Conservation (phyloP, 2,329 filamentous ascomycete species). For the Amesomyces nigricolor region DNA sequence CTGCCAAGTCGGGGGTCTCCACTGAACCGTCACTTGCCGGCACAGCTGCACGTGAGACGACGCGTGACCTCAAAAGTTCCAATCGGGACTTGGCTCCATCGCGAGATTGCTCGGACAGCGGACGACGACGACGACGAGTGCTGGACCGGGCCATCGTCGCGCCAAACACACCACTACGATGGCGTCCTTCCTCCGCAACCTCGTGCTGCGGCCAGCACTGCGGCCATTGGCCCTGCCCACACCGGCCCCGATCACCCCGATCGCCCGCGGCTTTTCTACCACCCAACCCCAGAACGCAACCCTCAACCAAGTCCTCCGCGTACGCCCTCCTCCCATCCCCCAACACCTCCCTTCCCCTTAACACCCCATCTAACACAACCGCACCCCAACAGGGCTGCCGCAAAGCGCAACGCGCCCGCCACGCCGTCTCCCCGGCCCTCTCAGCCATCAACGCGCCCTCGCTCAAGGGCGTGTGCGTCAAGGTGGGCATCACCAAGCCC, state of each 20-base stretch:
- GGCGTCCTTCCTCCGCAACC: slow-evolving; percentile 33
- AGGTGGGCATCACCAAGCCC: slow-evolving; percentile 87
- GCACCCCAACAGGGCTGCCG: slow-evolving; percentile 58
- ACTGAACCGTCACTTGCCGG: slow-evolving; percentile 27
- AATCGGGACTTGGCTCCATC: slow-evolving; percentile 4
- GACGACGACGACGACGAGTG: slow-evolving; percentile 4
- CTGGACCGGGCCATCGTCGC: background rate
- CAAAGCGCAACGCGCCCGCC: slow-evolving; percentile 70
- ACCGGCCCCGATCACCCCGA: slow-evolving; percentile 16
- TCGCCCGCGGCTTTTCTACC: slow-evolving; percentile 33
- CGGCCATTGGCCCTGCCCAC: slow-evolving; percentile 21
- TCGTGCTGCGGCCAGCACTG: slow-evolving; percentile 28
- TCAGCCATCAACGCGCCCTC: slow-evolving; percentile 62
- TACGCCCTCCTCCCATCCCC: slow-evolving; percentile 26
- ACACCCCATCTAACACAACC: slow-evolving; percentile 10
- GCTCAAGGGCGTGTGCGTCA: slow-evolving; percentile 93
- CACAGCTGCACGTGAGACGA: slow-evolving; percentile 11
- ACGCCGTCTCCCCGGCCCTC: slow-evolving; percentile 82
- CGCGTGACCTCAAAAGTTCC: slow-evolving; percentile 21
- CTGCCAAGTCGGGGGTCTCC: background rate
- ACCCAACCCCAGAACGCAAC: slow-evolving; percentile 54
- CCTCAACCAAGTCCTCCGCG: slow-evolving; percentile 65
- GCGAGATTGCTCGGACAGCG: slow-evolving; percentile 9
- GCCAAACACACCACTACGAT: slow-evolving; percentile 23
- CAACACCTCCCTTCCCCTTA: background rate